phyloP scores from a whole-genome alignment of 352 stramenopile genomes.

The Pythium sukuiense region DNA sequence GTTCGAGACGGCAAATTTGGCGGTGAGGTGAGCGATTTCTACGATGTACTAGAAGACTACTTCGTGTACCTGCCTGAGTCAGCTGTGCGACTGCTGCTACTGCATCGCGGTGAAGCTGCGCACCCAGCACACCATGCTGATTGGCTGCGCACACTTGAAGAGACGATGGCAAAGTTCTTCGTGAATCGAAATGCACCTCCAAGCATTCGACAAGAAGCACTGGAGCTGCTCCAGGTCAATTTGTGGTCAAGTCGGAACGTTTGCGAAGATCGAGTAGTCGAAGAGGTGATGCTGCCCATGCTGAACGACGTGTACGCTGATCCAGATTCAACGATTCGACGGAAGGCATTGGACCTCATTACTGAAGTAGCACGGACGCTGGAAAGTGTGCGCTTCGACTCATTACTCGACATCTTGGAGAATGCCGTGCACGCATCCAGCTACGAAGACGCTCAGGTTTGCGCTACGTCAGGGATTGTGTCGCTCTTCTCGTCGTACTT shows the following conservation, averaged over 20 bases:
- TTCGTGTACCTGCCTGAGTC: slow-evolving; percentile 58
- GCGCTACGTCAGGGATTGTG: slow-evolving; percentile 57
- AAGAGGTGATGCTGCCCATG: slow-evolving; percentile 78
- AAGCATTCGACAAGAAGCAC: slow-evolving; percentile 61
- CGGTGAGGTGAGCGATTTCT: slow-evolving; percentile 74
- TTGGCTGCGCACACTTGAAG: slow-evolving; percentile 62
- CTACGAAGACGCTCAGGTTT: slow-evolving; percentile 67
- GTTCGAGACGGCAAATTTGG: slow-evolving; percentile 57
- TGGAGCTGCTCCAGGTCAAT: slow-evolving; percentile 71
- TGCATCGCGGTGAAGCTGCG: slow-evolving; percentile 53
- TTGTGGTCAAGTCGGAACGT: slow-evolving; percentile 76
- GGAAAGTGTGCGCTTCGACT: slow-evolving; percentile 83
- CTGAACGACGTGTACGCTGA: slow-evolving; percentile 76
- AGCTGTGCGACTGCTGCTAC: slow-evolving; percentile 61
- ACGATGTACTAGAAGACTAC: slow-evolving; percentile 72
- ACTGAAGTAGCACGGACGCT: slow-evolving; percentile 67
- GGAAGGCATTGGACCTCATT: slow-evolving; percentile 59
- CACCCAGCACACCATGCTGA: slow-evolving; percentile 68
- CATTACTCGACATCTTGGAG: slow-evolving; percentile 75
- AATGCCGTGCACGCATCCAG: slow-evolving; percentile 63
- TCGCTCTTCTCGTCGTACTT: slow-evolving; percentile 81
- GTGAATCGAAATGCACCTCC: slow-evolving; percentile 40
- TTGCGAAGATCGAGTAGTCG: slow-evolving; percentile 82
- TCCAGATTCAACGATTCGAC: slow-evolving; percentile 52
- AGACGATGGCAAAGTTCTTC: slow-evolving; percentile 69